Percentiles rank a stretch among this genome's conserved stretches.
These are phyloP conservation scores for Geosmithia putterillii DNA, from an alignment of 2,329 filamentous ascomycete genomes.

Conservation along the genomic window DNA sequence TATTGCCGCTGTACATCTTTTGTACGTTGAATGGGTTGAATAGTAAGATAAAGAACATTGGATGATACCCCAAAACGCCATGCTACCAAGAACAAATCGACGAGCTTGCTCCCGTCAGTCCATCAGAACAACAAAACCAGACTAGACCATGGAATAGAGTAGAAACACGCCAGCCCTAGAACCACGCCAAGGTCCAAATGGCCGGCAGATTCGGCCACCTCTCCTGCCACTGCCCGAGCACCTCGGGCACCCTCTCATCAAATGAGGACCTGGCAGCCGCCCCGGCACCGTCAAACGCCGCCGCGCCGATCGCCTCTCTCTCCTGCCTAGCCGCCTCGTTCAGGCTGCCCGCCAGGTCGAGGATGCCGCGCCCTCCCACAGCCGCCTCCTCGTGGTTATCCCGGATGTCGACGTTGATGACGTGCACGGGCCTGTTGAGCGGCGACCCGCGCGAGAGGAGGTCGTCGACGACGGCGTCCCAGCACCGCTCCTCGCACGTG, in stretches of 20 bases:
- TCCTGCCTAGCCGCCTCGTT: slow-evolving; percentile 74
- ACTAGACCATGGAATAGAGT: background rate
- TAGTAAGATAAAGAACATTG: no score
- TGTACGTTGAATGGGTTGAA: no score
- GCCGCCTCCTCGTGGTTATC: slow-evolving; percentile 97
- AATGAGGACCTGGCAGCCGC: slow-evolving; percentile 62
- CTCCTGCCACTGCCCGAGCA: slow-evolving; percentile 88
- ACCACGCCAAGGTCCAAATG: slow-evolving; percentile 92
- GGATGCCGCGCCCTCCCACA: slow-evolving; percentile 78
- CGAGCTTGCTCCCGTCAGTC: no score
- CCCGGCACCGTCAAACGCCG: slow-evolving; percentile 57
- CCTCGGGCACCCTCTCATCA: slow-evolving; percentile 85
- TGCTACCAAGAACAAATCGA: no score
- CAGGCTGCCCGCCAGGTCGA: slow-evolving; percentile 77
- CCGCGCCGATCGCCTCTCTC: slow-evolving; percentile 49
- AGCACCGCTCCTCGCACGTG: slow-evolving; percentile 94
- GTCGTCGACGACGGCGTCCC: slow-evolving; percentile 95
- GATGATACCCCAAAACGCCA: no score
- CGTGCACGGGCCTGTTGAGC: slow-evolving; percentile 86
- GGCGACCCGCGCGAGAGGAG: slow-evolving; percentile 74
- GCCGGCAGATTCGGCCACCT: slow-evolving; percentile 84
- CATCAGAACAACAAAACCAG: no score
- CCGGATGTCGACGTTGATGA: slow-evolving; percentile 97
- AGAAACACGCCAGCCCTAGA: slow-evolving; percentile 35
- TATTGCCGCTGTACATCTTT: no score